Evolutionary conservation across 1,139 yeast genomes (phyloP), one percentile per base, ranked within the genome.

Genomic region (Lodderomyces metapsilosis): DNA sequence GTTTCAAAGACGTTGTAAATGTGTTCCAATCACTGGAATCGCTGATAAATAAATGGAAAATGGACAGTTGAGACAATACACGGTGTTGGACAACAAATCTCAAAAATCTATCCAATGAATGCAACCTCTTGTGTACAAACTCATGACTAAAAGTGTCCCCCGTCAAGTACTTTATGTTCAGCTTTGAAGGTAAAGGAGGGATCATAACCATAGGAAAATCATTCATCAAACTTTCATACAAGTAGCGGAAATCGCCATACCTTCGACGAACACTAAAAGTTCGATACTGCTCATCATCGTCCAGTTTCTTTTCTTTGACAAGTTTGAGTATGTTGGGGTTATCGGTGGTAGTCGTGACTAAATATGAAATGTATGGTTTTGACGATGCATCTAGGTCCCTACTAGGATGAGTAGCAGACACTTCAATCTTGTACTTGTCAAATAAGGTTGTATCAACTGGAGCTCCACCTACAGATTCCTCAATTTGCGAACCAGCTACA

Each of bases 131-230:
- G 48, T 76, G 71, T 0, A 96, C 91, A 62, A 92, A 92, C 44
- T 88, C 88, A 9, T 76, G 65, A 41, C 88, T 79, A 58, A 88
- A 88, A 15, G 96, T 75, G 54, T 92, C 98, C n/a, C 98, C 98
- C 34, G 95, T 89, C 43, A 92, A 73, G 59, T 92, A 92, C 61
- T 92, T 96, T 53, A 91, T 71, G 47, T 95, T 80, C 68, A 86
- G 88, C 63, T 89, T 91, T 47, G 94, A 95, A 0, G 98, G 98
- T 43, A 92, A 70, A 9, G 98, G 98, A 1, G 98, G 98, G 0
- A 92, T 80, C 28, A 92, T 80, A 43, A 86, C 74, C 2, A 94
- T 86, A 0, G 97, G 96, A 56, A 74, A 87, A 57, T 89, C 97
- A 52, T 79, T 82, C 38, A 71, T 60, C 41, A 92, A 69, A 46